A percentile compares a stretch with the other conserved stretches of the same genome.
Evolutionary conservation across 2,329 filamentous ascomycete species (phyloP).

Genomic region (Neonectria sp.): DNA sequence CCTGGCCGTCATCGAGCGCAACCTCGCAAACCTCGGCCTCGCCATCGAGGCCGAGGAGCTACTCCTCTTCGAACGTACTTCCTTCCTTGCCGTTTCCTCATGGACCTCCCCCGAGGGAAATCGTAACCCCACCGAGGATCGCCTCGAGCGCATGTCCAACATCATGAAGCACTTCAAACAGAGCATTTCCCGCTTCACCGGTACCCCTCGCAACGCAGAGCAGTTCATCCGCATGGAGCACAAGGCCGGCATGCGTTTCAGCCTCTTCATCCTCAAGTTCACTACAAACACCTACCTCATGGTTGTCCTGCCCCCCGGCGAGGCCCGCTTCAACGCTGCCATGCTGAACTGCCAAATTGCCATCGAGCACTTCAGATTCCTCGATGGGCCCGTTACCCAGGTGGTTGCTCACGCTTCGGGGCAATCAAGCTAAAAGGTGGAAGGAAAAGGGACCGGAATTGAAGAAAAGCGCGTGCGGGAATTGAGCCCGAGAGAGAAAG

Average conservation of each 20-base stretch:
- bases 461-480: neutral
- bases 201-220: slow-evolving; percentile 84
- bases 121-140: slow-evolving; percentile 90
- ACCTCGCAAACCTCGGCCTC: slow-evolving; percentile 85
- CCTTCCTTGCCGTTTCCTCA: slow-evolving; percentile 95
- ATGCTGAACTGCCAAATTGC: slow-evolving; percentile 92
- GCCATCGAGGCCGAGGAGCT: slow-evolving; percentile 95
- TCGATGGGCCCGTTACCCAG: slow-evolving; percentile 64
- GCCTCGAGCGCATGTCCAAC: slow-evolving; percentile 94
- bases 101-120: slow-evolving; percentile 84
- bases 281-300: slow-evolving; percentile 98
- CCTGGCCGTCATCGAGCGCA: slow-evolving; percentile 86
- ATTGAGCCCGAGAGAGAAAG: neutral
- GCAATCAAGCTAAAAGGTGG: neutral
- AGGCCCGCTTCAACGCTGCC: slow-evolving; percentile 91
- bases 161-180: slow-evolving; percentile 99
- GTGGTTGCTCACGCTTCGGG: slow-evolving; percentile 27
- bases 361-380: slow-evolving; percentile 82
- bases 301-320: slow-evolving; percentile 90
- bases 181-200: slow-evolving; percentile 80
- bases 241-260: slow-evolving; percentile 84
- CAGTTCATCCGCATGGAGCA: slow-evolving; percentile 87
- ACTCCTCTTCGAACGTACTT: slow-evolving; percentile 94
- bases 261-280: slow-evolving; percentile 94
- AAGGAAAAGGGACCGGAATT: too few relatives aligned